A percentile compares a stretch with the other conserved stretches of the same genome.
Conservation (phyloP, 1,284 basidiomycete species). For the Meira miltonrushii region DNA sequence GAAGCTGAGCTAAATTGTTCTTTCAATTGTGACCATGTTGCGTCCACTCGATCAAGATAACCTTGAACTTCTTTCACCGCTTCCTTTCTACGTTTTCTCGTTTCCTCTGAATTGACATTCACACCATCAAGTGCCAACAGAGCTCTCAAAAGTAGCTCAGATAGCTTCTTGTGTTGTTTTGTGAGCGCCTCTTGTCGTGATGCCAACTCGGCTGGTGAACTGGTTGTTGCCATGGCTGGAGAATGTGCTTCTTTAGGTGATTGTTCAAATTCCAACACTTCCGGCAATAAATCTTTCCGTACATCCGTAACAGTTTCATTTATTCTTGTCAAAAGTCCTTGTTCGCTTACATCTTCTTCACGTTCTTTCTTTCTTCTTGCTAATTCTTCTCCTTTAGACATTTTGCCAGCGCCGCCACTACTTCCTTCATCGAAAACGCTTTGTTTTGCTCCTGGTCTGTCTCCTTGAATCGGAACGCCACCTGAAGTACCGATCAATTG, state of each 20-base stretch:
- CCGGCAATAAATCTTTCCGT: slow-evolving; percentile 32
- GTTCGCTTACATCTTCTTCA: slow-evolving; percentile 24
- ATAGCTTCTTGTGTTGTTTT: slow-evolving; percentile 35
- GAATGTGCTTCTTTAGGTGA: slow-evolving; percentile 2
- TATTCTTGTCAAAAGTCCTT: slow-evolving; percentile 33
- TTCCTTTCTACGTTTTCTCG: slow-evolving; percentile 36
- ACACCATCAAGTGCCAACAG: slow-evolving; percentile 43
- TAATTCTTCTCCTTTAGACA: slow-evolving; percentile 15
- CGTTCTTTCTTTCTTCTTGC: slow-evolving; percentile 11
- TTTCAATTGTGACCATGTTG: slow-evolving; percentile 32
- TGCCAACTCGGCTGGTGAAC: not conserved
- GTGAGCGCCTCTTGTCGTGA: slow-evolving; percentile 15
- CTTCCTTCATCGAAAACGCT: slow-evolving; percentile 10
- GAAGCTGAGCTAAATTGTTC: slow-evolving; percentile 3
- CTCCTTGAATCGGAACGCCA: slow-evolving; percentile 19
- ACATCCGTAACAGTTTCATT: slow-evolving; percentile 24
- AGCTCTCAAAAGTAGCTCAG: slow-evolving; percentile 41
- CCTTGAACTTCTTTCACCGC: slow-evolving; percentile 47
- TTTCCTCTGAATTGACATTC: slow-evolving; percentile 35
- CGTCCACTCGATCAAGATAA: slow-evolving; percentile 45
- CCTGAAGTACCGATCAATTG: slow-evolving; percentile 33
- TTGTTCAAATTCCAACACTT: slow-evolving; percentile 30
- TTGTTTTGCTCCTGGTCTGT: slow-evolving; percentile 24
- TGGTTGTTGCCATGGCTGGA: not conserved
- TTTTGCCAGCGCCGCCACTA: not conserved